Percentiles rank a stretch among this genome's conserved stretches.
These are phyloP conservation scores for Amanita inopinata DNA, from an alignment of 768 basidiomycete species.

Conservation along the genomic window DNA sequence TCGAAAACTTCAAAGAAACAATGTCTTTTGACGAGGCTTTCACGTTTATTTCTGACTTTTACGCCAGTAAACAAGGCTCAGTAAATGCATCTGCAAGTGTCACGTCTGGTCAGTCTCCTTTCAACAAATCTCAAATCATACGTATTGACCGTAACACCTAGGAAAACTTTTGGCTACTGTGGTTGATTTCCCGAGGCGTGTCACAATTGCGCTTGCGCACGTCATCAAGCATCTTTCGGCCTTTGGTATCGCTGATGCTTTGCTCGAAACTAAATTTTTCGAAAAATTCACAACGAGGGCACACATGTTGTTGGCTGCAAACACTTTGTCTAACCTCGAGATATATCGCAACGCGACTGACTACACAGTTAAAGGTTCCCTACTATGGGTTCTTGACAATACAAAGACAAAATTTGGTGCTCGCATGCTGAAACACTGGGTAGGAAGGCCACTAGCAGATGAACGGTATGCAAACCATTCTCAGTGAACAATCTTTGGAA, in stretches of 20 bases:
- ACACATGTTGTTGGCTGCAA: slow-evolving; percentile 84
- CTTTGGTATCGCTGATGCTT: slow-evolving; percentile 72
- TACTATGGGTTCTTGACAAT: slow-evolving; percentile 80
- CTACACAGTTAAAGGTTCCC: slow-evolving; percentile 57
- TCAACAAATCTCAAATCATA: not conserved
- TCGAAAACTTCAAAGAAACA: slow-evolving; percentile 46
- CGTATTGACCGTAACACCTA: slow-evolving; percentile 17
- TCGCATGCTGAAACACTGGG: slow-evolving; percentile 74
- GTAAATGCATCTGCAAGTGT: slow-evolving; percentile 32
- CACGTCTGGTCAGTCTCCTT: slow-evolving; percentile 29
- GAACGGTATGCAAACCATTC: slow-evolving; percentile 33
- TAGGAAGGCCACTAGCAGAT: slow-evolving; percentile 77
- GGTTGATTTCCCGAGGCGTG: slow-evolving; percentile 58
- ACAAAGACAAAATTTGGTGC: slow-evolving; percentile 88
- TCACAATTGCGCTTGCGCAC: slow-evolving; percentile 66
- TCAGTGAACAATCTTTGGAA: not conserved
- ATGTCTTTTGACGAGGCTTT: slow-evolving; percentile 67
- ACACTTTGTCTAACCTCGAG: slow-evolving; percentile 84
- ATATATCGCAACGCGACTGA: slow-evolving; percentile 91
- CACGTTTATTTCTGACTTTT: slow-evolving; percentile 53
- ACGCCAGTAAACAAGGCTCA: slow-evolving; percentile 38
- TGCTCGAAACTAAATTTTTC: slow-evolving; percentile 74
- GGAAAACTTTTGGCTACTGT: slow-evolving; percentile 54
- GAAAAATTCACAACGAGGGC: slow-evolving; percentile 62
- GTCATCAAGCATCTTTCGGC: slow-evolving; percentile 57